Base-by-base conservation (phyloP, 495 filamentous ascomycete genomes). In the Penicillium coprophilum region DNA sequence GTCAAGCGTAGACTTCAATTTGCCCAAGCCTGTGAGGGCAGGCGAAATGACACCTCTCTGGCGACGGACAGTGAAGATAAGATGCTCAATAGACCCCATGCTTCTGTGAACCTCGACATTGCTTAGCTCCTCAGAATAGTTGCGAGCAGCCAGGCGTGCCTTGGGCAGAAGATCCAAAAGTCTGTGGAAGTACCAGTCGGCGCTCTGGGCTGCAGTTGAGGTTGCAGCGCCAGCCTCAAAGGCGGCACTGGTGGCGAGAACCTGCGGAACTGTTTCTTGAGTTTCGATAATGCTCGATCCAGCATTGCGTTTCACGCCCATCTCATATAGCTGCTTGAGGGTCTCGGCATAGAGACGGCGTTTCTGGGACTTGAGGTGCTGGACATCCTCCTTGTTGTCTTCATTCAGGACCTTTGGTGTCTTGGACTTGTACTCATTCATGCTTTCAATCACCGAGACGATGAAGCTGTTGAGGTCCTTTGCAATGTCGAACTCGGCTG, bases 261-360 rank as follows among this genome's bases (percentile, higher is more conserved):
- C 78, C 20, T 81, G 77, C 12, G 87, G 77, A 12, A 89, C 74
- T 5, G 87, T 85, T 31, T 79, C 77, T 71, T 99, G 95, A 39
- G 83, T 82, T 31, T 80, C 79, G 9, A 97, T 78, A 43, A 84
- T 67, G 58, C 85, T 83, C 28, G 77, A 81, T 56, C 87, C 82
- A 20, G 93, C 76, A 66, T 91, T 96, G 13, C 85, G 83, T 61
- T 87, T 87, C 54, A 97, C 82, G 19, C 95, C 95, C 91, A 97
- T 96, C 23, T 87, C 81, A 21, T 90, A 84, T 2, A 97, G 71
- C 7, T 80, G 81, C 63, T 88, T 90, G 53, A 99, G 74, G 0
- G 88, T 90, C 59, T 97, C 93, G 1, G 89, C 86, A 59, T 93
- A 94, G 13, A 96, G 83, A 60, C 88, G 91, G n/a, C 90, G 85